phyloP scores from a whole-genome alignment of 139 green algal species.

The Pseudopediastrum boryanum region DNA sequence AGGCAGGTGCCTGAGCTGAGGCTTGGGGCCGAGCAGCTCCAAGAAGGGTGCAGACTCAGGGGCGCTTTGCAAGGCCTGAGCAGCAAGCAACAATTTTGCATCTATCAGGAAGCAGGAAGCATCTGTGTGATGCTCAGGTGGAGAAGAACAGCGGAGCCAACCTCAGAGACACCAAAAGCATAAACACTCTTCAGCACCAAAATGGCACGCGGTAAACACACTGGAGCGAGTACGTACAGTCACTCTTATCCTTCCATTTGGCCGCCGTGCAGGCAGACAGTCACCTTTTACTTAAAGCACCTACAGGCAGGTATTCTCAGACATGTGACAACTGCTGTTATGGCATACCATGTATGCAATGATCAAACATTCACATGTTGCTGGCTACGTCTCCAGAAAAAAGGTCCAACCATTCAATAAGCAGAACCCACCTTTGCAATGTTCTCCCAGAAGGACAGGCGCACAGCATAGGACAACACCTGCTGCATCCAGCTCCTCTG shows the following conservation, averaged over 20 bases:
- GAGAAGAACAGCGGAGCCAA: neutral
- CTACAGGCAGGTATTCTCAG: neutral
- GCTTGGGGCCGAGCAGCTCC: conserved; percentile 62
- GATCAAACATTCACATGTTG: neutral
- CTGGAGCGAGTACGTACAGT: neutral
- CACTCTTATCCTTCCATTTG: too few species aligned
- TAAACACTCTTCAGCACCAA: neutral
- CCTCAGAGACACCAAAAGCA: neutral
- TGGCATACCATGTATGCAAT: neutral
- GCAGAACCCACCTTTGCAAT: neutral
- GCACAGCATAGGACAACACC: conserved; percentile 69
- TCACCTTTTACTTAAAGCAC: neutral
- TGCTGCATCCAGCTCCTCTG: conserved; percentile 72
- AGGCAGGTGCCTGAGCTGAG: conserved; percentile 46
- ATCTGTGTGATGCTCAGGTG: too few species aligned
- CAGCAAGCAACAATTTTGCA: neutral
- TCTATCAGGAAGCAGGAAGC: neutral
- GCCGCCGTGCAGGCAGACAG: neutral
- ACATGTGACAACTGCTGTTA: neutral
- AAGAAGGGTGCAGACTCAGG: conserved; percentile 59
- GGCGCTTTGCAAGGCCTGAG: neutral
- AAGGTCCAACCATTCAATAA: neutral
- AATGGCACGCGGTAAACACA: neutral
- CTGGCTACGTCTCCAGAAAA: neutral
- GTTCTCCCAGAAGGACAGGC: conserved; percentile 69